Evolutionary conservation across 495 filamentous ascomycete species (phyloP).

Genomic region (Sordaria brevicollis): DNA sequence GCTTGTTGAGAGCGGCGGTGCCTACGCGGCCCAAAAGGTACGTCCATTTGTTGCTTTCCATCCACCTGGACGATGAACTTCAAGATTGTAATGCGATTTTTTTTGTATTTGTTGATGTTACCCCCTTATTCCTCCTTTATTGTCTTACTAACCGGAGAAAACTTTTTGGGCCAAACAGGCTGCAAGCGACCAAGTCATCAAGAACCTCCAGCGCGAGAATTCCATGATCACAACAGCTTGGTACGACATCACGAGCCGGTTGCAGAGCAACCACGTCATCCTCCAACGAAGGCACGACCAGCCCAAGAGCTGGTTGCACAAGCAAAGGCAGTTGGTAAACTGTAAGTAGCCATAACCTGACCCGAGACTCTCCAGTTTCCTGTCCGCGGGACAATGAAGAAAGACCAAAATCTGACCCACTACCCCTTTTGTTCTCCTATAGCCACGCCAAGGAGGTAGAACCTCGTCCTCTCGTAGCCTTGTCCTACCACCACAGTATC

Average conservation of each 20-base stretch:
- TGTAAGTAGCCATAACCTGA: conserved; percentile 18
- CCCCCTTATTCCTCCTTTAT: background rate
- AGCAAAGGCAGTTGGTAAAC: conserved; percentile 69
- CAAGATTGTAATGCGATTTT: background rate
- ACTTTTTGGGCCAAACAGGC: conserved; percentile 27
- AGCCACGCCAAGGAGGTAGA: conserved; percentile 42
- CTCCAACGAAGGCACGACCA: conserved; percentile 63
- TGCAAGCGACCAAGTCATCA: conserved; percentile 50
- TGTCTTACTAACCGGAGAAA: conserved; percentile 3
- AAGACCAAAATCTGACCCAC: background rate
- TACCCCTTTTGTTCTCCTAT: background rate
- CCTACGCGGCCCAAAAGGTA: conserved; percentile 39
- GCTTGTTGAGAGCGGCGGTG: conserved; percentile 30
- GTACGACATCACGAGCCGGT: conserved; percentile 75
- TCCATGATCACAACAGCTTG: conserved; percentile 78
- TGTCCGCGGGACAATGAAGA: background rate
- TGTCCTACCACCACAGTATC: background rate
- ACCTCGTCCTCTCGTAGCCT: conserved; percentile 16
- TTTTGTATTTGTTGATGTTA: background rate
- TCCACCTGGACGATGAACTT: conserved; percentile 6
- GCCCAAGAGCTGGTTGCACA: conserved; percentile 82
- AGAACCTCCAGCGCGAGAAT: conserved; percentile 72
- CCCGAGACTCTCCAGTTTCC: background rate
- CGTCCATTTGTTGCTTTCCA: conserved; percentile 9
- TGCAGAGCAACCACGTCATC: conserved; percentile 83